Evolutionary conservation across 2,329 filamentous ascomycete genomes (phyloP).

Genomic region (Aureobasidium melanogenum): DNA sequence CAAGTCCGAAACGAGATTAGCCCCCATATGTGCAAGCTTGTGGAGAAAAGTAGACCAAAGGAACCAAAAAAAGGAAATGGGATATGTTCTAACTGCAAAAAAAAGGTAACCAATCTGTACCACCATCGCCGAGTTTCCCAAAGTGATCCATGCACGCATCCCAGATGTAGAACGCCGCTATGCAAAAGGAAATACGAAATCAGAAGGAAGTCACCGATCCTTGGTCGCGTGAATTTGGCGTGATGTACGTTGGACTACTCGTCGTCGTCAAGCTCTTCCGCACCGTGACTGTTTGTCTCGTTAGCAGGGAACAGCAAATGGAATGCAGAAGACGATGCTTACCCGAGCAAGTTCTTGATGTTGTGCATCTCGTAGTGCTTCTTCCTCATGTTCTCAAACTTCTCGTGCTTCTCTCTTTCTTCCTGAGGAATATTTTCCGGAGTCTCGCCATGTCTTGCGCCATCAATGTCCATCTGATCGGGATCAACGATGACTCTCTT

Average conservation of each 20-base stretch:
- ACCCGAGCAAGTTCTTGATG: slow-evolving; percentile 80
- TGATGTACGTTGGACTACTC: slow-evolving; percentile 16
- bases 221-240: background rate
- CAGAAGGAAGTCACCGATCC: background rate
- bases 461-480: slow-evolving; percentile 30
- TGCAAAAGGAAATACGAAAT: slow-evolving; percentile 11
- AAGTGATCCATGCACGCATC: slow-evolving; percentile 4
- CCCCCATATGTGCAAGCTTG: background rate
- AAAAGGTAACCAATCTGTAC: background rate
- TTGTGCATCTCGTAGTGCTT: slow-evolving; percentile 99
- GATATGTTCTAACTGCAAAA: background rate
- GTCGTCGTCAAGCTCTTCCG: slow-evolving; percentile 34
- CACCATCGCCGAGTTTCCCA: background rate
- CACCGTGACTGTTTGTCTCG: slow-evolving; percentile 25
- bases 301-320: background rate
- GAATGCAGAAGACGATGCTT: slow-evolving; percentile 21
- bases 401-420: slow-evolving; percentile 80
- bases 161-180: slow-evolving; percentile 11
- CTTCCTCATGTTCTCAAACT: slow-evolving; percentile 87
- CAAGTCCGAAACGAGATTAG: background rate
- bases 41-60: background rate
- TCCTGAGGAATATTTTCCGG: slow-evolving; percentile 50
- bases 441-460: slow-evolving; percentile 50
- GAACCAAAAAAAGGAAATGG: background rate
- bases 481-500: slow-evolving; percentile 69